Evolutionary conservation across 176 grass and related monocot species (phyloP), one percentile per base, ranked within the genome.

Genomic region (Aegilops speltoides): DNA sequence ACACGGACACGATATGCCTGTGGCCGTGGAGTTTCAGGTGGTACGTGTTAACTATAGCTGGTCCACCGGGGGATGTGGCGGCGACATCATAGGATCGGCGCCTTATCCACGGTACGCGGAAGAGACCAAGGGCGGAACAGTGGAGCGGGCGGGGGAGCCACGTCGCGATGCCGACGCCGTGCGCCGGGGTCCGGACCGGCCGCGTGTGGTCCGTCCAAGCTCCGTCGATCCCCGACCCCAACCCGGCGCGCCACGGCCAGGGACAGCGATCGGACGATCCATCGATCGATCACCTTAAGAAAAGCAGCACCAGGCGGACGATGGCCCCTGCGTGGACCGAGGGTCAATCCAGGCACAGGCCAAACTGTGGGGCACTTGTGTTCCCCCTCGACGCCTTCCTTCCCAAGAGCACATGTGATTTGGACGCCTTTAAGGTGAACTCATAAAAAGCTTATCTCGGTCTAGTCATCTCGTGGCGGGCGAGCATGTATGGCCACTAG

Each of bases 311-410:
- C 69, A 16, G 46, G 46, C 48, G 48, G 19, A 0, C n/a, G 8
- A 56, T 19, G 61, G 9, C 78, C 79, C 79, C 38, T 43, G 78
- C 23, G 28, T 28, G 59, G 4, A 20, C 40, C 61, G 12, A 78
- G n/a, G 54, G 82, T 80, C 73, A 80, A 80, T 80, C 72, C 72
- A 75, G 26, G 77, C 16, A 77, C 4, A 84, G 71, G 76, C 87
- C 82, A 73, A 73, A 79, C 67, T 13, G 76, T 89, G 87, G 87
- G 87, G 31, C 87, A 74, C 82, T 6, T 34, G 77, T 89, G 87
- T 80, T 7, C 76, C 81, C 81, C 34, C 11, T 17, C 36, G 13
- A 9, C 68, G 22, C 3, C 77, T 11, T 68, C 23, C 45, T 34
- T 54, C 66, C 11, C 20, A 17, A 6, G 9, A 68, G 1, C 82